Evolutionary conservation across 208 protist species (phyloP).

Genomic region (Acanthamoeba sp.): DNA sequence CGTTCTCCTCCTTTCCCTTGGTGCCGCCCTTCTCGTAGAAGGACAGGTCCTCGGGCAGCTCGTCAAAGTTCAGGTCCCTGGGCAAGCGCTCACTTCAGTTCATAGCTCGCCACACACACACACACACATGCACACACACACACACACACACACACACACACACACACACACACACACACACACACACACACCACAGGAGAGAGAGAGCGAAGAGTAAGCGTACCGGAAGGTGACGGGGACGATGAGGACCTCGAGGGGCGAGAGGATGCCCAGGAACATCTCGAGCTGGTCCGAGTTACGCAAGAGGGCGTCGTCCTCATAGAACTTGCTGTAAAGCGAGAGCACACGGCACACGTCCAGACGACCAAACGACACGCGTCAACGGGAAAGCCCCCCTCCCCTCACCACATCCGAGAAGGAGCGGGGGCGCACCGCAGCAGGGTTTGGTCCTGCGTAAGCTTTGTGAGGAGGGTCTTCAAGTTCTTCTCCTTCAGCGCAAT

Average conservation of each 20-base stretch:
- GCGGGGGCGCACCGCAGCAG: neutral
- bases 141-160: neutral
- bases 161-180: neutral
- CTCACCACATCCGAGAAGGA: too few species aligned
- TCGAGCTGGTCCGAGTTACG: conserved; percentile 54
- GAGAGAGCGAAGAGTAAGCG: neutral
- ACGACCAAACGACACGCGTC: neutral
- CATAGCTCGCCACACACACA: neutral
- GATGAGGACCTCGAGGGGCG: conserved; percentile 51
- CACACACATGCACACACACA: neutral
- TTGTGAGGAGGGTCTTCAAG: neutral
- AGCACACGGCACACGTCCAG: neutral
- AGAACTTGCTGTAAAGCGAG: conserved; percentile 15
- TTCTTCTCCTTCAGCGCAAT: conserved; percentile 65
- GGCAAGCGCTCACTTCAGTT: neutral
- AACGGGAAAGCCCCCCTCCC: neutral
- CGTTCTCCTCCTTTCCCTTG: conserved; percentile 2
- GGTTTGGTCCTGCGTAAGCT: neutral
- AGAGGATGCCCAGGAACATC: conserved; percentile 53
- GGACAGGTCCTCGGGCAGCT: neutral
- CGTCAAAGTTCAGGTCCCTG: conserved; percentile 64
- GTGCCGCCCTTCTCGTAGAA: neutral
- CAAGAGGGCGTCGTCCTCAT: conserved; percentile 33
- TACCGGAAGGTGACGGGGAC: conserved; percentile 5
- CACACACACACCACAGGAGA: neutral